Evolutionary conservation across 106 monocot genomes (phyloP), one percentile per base, ranked within the genome.

Genomic region (Acorus calamus): DNA sequence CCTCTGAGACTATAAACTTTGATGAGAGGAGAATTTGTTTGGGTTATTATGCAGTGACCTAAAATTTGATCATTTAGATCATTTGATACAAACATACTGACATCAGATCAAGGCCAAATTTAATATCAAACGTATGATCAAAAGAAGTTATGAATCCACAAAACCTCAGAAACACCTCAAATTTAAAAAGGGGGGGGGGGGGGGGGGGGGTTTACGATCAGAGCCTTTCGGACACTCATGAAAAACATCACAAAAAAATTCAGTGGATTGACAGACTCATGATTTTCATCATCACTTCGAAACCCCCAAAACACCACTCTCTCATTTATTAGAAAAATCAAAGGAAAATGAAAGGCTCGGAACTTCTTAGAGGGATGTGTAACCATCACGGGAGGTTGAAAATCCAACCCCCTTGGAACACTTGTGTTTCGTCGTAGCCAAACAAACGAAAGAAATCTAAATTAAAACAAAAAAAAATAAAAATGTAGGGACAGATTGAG

Each of bases 181-280:
- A 71, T 71, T 71, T 64, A 49, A 64, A n/a, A 14, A 55, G 47
- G 62, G 62, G 41, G 47, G 55, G 47, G 47, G 65, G 12, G 28
- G 28, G 28, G n/a, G n/a, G n/a, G n/a, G n/a, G n/a, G n/a, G n/a
- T n/a, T 28, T 28, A 28, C 8, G 65, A 73, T 73, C 73, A 73
- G 73, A 73, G n/a, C n/a, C n/a, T n/a, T n/a, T n/a, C n/a, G 50
- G 49, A 48, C 0, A 73, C 59, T 64, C 44, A 51, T 50, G 53
- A 44, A 43, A 9, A 57, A 57, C 73, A 73, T 69, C 59, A 69
- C 4, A 43, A 4, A 10, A 28, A 42, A 4, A 45, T 2, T 73
- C 73, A 73, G 73, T 55, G 63, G 73, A 73, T 73, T 73, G 73
- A 73, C 73, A 73, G 63, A 73, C 73, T 28, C 58, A 71, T 58